Percentiles rank a stretch among this genome's conserved stretches.
phyloP scores from a whole-genome alignment of 2,329 filamentous ascomycete species.

The Gremmenia infestans region DNA sequence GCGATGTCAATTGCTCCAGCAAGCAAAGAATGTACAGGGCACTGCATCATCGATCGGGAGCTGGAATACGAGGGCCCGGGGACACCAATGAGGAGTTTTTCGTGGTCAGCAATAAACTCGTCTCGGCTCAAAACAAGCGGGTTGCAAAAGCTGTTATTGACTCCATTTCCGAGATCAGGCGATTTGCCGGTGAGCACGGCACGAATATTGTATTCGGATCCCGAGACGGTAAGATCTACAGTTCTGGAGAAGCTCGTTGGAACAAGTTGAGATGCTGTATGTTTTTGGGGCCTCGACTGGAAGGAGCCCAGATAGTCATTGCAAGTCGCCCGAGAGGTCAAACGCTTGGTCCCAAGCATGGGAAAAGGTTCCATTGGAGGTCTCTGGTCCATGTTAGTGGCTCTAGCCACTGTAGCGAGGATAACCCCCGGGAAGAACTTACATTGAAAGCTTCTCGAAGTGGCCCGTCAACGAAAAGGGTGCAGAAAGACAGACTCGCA shows the following conservation, averaged over 20 bases:
- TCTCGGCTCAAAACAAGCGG: conserved; percentile 38
- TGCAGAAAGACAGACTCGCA: conserved; percentile 33
- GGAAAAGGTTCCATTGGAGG: conserved; percentile 39
- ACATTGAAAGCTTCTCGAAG: conserved; percentile 35
- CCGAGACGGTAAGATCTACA: conserved; percentile 47
- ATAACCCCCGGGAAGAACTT: conserved; percentile 6
- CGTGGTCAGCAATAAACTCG: conserved; percentile 37
- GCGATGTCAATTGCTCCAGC: conserved; percentile 50
- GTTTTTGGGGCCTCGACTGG: conserved; percentile 45
- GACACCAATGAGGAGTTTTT: conserved; percentile 47
- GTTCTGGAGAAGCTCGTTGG: conserved; percentile 46
- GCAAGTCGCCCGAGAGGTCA: conserved; percentile 36
- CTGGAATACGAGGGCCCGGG: conserved; percentile 49
- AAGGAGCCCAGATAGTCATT: conserved; percentile 42
- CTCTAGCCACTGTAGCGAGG: not conserved
- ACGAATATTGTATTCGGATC: conserved; percentile 46
- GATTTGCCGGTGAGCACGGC: conserved; percentile 18
- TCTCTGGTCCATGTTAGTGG: conserved; percentile 32
- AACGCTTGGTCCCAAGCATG: conserved; percentile 49
- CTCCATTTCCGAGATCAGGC: conserved; percentile 36
- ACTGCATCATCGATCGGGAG: conserved; percentile 45
- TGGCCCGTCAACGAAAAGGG: conserved; percentile 30
- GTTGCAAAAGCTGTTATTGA: conserved; percentile 51
- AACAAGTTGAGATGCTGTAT: conserved; percentile 48
- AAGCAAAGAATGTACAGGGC: conserved; percentile 47